Conservation (phyloP, 2,329 filamentous ascomycete species). For the Neoarthrinium moseri region DNA sequence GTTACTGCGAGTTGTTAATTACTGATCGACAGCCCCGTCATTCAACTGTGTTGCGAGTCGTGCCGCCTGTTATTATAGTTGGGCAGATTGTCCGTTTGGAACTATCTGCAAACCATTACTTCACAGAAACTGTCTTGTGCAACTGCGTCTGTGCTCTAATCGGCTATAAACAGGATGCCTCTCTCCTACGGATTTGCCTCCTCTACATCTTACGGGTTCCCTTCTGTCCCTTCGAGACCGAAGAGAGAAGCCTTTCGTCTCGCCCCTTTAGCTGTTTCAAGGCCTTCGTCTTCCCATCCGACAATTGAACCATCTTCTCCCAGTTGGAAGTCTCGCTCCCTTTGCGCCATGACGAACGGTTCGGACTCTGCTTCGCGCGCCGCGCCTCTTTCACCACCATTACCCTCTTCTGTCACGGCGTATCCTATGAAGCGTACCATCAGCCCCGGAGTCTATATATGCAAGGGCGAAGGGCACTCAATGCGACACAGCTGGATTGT, state of each 20-base stretch:
- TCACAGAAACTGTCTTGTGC: conserved; percentile 4
- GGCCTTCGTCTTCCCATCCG: neutral
- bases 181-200: conserved; percentile 6
- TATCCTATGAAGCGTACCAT: conserved; percentile 8
- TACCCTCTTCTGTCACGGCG: conserved; percentile 9
- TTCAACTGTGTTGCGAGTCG: too few relatives aligned
- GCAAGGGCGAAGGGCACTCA: conserved; percentile 11
- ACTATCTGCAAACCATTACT: conserved; percentile 7
- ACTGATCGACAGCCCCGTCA: neutral
- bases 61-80: too few relatives aligned
- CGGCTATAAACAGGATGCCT: conserved; percentile 2
- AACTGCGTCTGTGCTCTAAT: neutral
- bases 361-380: conserved; percentile 1
- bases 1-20: neutral
- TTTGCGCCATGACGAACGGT: conserved; percentile 5
- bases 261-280: neutral
- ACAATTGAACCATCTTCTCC: neutral
- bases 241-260: conserved; percentile 2
- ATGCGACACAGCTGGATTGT: conserved; percentile 13
- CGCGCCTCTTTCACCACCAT: conserved; percentile 1
- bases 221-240: neutral
- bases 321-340: conserved; percentile 3
- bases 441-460: conserved; percentile 13
- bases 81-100: too few relatives aligned
- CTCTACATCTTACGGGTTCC: neutral